Evolutionary conservation across 345 rosid genomes (phyloP).

Genomic region (Lumnitzera racemosa): DNA sequence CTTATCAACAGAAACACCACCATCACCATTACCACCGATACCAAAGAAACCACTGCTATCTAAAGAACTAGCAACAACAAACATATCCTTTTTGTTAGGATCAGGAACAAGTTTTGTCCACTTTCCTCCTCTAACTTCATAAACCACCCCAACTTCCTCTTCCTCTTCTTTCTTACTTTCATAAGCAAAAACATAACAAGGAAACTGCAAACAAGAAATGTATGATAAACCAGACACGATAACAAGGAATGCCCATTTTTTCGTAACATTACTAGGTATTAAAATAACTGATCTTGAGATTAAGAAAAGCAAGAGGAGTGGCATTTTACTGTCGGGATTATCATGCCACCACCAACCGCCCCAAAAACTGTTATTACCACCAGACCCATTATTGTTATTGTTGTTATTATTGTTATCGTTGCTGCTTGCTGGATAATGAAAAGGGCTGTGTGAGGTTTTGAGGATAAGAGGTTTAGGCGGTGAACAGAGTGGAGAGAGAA

Average conservation of each 20-base stretch:
- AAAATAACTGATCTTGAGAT: slow-evolving; percentile 8
- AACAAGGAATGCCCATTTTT: slow-evolving; percentile 10
- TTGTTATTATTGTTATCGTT: slow-evolving; percentile 11
- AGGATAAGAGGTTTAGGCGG: background rate
- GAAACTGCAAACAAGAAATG: slow-evolving; percentile 30
- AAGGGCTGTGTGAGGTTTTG: slow-evolving; percentile 5
- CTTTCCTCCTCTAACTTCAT: slow-evolving; percentile 74
- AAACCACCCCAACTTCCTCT: slow-evolving; percentile 23
- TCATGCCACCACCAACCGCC: slow-evolving; percentile 30
- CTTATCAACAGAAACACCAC: slow-evolving; percentile 8
- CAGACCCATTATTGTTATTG: slow-evolving; percentile 16
- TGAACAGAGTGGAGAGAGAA: background rate
- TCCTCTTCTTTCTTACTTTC: slow-evolving; percentile 11
- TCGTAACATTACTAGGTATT: background rate
- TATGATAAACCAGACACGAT: slow-evolving; percentile 26
- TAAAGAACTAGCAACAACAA: slow-evolving; percentile 23
- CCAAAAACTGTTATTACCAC: slow-evolving; percentile 14
- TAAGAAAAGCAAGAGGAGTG: slow-evolving; percentile 15
- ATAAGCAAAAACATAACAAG: slow-evolving; percentile 39
- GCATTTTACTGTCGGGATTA: background rate
- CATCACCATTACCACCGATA: slow-evolving; percentile 5
- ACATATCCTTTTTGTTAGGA: slow-evolving; percentile 38
- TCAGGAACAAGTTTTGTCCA: slow-evolving; percentile 55
- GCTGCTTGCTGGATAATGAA: slow-evolving; percentile 7
- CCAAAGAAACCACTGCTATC: slow-evolving; percentile 19